phyloP scores from a whole-genome alignment of 1,139 yeast species.

The Debaryomycetaceae sp. region DNA sequence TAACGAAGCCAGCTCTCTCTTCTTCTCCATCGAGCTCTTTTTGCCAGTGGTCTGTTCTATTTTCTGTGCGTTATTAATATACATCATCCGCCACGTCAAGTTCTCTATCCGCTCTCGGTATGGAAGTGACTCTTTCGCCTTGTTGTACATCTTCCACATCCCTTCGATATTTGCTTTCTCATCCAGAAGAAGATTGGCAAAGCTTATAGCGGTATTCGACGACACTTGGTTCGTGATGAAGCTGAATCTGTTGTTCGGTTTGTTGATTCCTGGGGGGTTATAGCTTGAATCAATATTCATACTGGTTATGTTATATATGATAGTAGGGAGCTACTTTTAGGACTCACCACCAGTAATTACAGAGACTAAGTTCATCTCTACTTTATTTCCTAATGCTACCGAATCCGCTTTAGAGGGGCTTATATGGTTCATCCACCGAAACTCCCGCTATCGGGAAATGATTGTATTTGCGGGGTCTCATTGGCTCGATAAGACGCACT shows the following conservation, averaged over 20 bases:
- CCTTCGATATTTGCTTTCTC: conserved; percentile 39
- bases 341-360: not conserved
- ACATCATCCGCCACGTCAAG: conserved; percentile 84
- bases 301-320: not conserved
- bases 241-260: conserved; percentile 4
- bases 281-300: not conserved
- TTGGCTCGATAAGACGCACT: not conserved
- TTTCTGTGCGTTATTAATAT: conserved; percentile 40
- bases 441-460: not conserved
- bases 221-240: conserved; percentile 2
- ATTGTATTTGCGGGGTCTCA: not conserved
- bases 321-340: not conserved
- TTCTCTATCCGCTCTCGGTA: conserved; percentile 75
- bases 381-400: not conserved
- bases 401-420: not conserved
- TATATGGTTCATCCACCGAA: not conserved
- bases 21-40: conserved; percentile 1
- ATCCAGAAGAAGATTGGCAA: conserved; percentile 3
- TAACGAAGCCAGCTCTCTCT: not conserved
- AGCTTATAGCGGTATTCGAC: conserved; percentile 1
- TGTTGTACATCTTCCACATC: conserved; percentile 78
- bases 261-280: conserved; percentile 1
- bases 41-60: conserved; percentile 2
- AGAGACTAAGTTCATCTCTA: not conserved
- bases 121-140: conserved; percentile 76